phyloP scores from a whole-genome alignment of 2,329 filamentous ascomycete species.

The Venturia aucupariae region DNA sequence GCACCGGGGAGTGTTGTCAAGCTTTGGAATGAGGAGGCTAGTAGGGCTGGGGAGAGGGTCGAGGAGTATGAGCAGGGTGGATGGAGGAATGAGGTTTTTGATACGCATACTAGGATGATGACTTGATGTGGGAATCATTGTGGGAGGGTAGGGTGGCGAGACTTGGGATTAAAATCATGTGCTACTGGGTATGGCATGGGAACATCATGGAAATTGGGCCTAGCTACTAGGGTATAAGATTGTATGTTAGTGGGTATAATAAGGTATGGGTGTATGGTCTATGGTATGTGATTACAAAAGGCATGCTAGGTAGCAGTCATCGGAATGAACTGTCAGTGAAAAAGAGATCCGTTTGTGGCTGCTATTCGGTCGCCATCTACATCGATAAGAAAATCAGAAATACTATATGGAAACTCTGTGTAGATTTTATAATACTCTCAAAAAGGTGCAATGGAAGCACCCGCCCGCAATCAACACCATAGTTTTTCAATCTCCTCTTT shows the following conservation, averaged over 20 bases:
- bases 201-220: too few species aligned
- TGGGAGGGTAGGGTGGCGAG: background rate
- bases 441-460: too few species aligned
- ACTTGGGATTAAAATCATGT: background rate
- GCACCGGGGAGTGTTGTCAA: conserved; percentile 82
- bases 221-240: background rate
- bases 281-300: too few species aligned
- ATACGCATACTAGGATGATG: conserved; percentile 33
- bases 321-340: too few species aligned
- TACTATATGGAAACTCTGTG: too few species aligned
- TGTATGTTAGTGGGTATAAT: background rate
- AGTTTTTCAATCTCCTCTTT: too few species aligned
- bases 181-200: background rate
- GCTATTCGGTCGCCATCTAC: too few species aligned
- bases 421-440: too few species aligned
- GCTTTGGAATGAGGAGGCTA: conserved; percentile 77
- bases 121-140: conserved; percentile 13
- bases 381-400: too few species aligned
- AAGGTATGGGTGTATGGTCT: background rate
- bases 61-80: conserved; percentile 62
- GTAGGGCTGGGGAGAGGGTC: conserved; percentile 60
- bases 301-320: too few species aligned
- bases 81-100: conserved; percentile 83
- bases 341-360: too few species aligned
- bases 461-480: too few species aligned